phyloP scores from a whole-genome alignment of 2,329 filamentous ascomycete genomes.

The Myotisia sp. region DNA sequence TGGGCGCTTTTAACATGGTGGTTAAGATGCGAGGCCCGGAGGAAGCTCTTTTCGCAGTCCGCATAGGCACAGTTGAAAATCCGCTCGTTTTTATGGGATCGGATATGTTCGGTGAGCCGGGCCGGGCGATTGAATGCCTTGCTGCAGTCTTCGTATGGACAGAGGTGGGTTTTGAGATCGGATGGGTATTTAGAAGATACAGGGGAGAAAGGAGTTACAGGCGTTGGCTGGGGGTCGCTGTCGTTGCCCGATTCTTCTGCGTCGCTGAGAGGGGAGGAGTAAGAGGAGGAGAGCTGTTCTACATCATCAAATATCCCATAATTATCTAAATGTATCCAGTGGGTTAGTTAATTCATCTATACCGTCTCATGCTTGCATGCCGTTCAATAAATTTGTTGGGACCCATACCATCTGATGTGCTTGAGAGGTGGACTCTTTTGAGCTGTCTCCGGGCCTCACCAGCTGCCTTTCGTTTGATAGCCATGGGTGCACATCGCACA shows the following conservation, averaged over 20 bases:
- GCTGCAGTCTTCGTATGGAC: slow-evolving; percentile 57
- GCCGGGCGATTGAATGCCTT: slow-evolving; percentile 83
- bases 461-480: slow-evolving; percentile 23
- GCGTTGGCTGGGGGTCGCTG: slow-evolving; percentile 25
- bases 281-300: neutral
- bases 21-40: slow-evolving; percentile 71
- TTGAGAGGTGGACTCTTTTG: slow-evolving; percentile 22
- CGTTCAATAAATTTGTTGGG: no score
- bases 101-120: slow-evolving; percentile 62
- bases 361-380: neutral
- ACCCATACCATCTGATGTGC: slow-evolving; percentile 19
- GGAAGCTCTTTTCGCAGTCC: slow-evolving; percentile 68
- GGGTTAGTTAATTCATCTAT: slow-evolving; percentile 2
- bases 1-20: slow-evolving; percentile 77
- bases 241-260: neutral
- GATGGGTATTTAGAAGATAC: slow-evolving; percentile 39
- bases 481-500: no score
- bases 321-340: slow-evolving; percentile 7
- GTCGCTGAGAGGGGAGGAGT: slow-evolving; percentile 1
- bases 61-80: slow-evolving; percentile 58
- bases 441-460: slow-evolving; percentile 15
- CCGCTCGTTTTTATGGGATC: slow-evolving; percentile 74
- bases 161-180: slow-evolving; percentile 62
- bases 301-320: neutral
- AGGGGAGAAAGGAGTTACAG: slow-evolving; percentile 39